These are phyloP conservation scores for Brassica napus DNA, from an alignment of 345 rosid species.

Conservation along the genomic window DNA sequence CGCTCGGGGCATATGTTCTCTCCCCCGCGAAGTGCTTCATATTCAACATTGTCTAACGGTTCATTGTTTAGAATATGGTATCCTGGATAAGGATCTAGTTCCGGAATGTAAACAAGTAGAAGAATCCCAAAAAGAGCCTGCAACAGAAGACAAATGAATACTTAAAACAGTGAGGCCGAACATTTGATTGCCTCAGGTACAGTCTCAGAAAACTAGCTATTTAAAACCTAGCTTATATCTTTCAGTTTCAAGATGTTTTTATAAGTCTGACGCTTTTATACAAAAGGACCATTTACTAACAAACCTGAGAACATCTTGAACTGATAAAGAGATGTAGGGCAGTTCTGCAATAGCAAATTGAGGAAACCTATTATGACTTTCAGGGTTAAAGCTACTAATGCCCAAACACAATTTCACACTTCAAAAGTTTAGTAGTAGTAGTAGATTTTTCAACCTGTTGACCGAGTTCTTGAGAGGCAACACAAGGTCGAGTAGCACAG, in stretches of 20 bases:
- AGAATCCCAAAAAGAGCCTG: conserved; percentile 80
- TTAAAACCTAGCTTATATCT: neutral
- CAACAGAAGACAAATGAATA: conserved; percentile 15
- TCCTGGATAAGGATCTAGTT: conserved; percentile 69
- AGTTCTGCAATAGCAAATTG: conserved; percentile 40
- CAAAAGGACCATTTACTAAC: conserved; percentile 19
- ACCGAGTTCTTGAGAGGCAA: conserved; percentile 54
- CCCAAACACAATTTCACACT: neutral
- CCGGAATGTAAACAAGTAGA: conserved; percentile 67
- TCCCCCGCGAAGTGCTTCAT: conserved; percentile 74
- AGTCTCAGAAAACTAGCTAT: neutral
- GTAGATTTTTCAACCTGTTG: conserved; percentile 47
- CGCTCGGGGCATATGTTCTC: conserved; percentile 85
- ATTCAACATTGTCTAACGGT: conserved; percentile 54
- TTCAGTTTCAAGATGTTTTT: neutral
- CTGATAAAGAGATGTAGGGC: conserved; percentile 59
- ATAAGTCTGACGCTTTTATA: neutral
- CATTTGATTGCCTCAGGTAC: neutral
- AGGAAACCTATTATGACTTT: conserved; percentile 15
- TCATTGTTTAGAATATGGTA: conserved; percentile 54
- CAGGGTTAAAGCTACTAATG: neutral
- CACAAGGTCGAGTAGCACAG: conserved; percentile 74
- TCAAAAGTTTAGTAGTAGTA: neutral
- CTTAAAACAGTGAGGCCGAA: neutral
- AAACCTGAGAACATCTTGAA: conserved; percentile 73